Base-by-base conservation (phyloP, 1,139 yeast species). In the Scheffersomyces illinoinensis region DNA sequence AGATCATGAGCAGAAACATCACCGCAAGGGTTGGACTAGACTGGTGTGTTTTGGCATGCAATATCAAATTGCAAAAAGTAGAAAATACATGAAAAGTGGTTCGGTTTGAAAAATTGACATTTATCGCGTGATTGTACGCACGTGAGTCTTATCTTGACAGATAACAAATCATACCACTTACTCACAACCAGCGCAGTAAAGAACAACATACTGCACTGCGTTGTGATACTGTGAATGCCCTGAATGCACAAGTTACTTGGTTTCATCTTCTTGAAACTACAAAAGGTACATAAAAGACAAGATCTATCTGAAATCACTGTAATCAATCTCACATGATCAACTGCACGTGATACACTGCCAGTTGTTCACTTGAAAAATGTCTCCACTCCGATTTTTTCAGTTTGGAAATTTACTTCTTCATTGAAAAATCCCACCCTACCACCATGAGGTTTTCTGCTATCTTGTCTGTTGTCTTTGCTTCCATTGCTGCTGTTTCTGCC, bases 391-490 rank as follows among this genome's bases (percentile, higher is more conserved):
- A 33, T 7, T 33, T 33, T 33, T 33, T 33, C 43, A 33, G 43
- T 2, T 33, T 33, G 17, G 17, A 12, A 33, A 33, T 10, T 33
- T 14, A 12, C 43, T 33, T 33, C 43, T 33, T 33, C 43, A 33
- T 33, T 33, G 43, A 33, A 33, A 33, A 33, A 33, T 33, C 43
- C 33, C 43, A 20, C 59, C 46, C 43, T 51, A 39, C 18, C 33
- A 47, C 55, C 53, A 61, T 61, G 76, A 72, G 66, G 65, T 62
- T 72, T 48, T 53, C 67, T 49, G 55, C 64, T 21, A 53, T 71
- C 21, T 59, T 66, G 17, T 58, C 65, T 54, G 68, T 67, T n/a
- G 54, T 72, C 26, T 63, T 65, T 23, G 61, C 62, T 33, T 17
- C 54, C 46, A 61, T 55, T n/a, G 59, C 63, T 18, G 66, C 64